Conservation (phyloP, 2,329 filamentous ascomycete genomes). For the Hypoxylon sp. region DNA sequence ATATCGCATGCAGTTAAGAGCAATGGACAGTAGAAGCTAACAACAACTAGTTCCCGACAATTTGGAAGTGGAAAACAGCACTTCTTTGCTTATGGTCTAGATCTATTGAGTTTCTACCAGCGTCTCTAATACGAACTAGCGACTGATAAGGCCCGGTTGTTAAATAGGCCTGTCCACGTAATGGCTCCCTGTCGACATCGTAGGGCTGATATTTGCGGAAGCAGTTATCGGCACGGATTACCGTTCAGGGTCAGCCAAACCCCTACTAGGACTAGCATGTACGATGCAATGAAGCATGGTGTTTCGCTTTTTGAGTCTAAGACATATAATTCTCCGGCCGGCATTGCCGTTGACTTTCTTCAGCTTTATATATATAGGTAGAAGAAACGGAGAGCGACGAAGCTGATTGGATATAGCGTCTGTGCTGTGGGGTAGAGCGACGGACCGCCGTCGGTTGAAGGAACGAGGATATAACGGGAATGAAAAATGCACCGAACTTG, state of each 20-base stretch:
- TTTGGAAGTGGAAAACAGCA: slow-evolving; percentile 8
- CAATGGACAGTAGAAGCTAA: neutral
- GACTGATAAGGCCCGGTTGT: slow-evolving; percentile 14
- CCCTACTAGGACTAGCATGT: slow-evolving; percentile 12
- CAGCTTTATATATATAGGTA: slow-evolving; percentile 33
- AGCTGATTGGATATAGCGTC: slow-evolving; percentile 12
- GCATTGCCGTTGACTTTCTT: slow-evolving; percentile 8
- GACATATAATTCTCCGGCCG: slow-evolving; percentile 22
- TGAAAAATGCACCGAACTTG: neutral
- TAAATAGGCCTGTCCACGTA: slow-evolving; percentile 23
- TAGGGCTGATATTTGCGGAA: slow-evolving; percentile 6
- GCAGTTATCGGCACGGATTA: slow-evolving; percentile 11
- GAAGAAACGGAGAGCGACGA: slow-evolving; percentile 2
- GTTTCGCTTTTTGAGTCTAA: slow-evolving; percentile 7
- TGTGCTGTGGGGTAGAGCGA: slow-evolving; percentile 17
- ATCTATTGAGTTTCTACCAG: neutral
- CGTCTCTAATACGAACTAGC: slow-evolving; percentile 8
- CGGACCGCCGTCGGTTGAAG: neutral
- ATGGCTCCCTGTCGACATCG: neutral
- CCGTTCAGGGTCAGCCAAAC: slow-evolving; percentile 10
- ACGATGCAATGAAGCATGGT: slow-evolving; percentile 9
- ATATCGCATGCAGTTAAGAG: neutral
- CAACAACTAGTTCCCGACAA: slow-evolving; percentile 2
- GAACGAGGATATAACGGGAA: neutral
- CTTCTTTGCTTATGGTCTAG: slow-evolving; percentile 2